Conservation (phyloP, 345 rosid genomes). For the Salix caprea region DNA sequence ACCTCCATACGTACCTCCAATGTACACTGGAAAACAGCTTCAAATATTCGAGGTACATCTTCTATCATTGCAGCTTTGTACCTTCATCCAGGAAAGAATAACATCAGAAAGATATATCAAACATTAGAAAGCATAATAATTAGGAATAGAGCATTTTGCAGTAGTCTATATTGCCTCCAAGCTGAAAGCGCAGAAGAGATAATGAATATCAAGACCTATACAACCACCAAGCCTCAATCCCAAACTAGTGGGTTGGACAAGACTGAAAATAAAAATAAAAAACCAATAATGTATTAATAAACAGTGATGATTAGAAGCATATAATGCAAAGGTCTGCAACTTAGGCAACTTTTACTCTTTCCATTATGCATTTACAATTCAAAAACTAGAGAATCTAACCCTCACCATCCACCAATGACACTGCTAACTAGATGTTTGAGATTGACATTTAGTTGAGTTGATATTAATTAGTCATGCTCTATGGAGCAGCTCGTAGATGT, state of each 20-base stretch:
- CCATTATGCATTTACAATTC: not conserved
- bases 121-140: not conserved
- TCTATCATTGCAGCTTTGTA: slow-evolving; percentile 92
- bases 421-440: not conserved
- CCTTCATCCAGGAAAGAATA: slow-evolving; percentile 36
- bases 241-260: not conserved
- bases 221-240: not conserved
- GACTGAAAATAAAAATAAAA: not conserved
- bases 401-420: not conserved
- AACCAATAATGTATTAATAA: not conserved
- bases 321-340: not conserved
- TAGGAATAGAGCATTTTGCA: not conserved
- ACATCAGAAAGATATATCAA: not conserved
- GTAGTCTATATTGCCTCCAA: not conserved
- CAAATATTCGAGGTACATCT: slow-evolving; percentile 94
- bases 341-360: not conserved
- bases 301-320: not conserved
- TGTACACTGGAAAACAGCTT: slow-evolving; percentile 98
- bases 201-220: not conserved
- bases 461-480: not conserved
- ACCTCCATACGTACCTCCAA: slow-evolving; percentile 62
- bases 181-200: not conserved
- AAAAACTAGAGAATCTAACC: not conserved
- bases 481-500: not conserved
- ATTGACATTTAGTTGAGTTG: not conserved